A percentile compares a stretch with the other conserved stretches of the same genome.
Evolutionary conservation across 148 eudicot genomes (phyloP).

Genomic region (Rhododendron henanense): DNA sequence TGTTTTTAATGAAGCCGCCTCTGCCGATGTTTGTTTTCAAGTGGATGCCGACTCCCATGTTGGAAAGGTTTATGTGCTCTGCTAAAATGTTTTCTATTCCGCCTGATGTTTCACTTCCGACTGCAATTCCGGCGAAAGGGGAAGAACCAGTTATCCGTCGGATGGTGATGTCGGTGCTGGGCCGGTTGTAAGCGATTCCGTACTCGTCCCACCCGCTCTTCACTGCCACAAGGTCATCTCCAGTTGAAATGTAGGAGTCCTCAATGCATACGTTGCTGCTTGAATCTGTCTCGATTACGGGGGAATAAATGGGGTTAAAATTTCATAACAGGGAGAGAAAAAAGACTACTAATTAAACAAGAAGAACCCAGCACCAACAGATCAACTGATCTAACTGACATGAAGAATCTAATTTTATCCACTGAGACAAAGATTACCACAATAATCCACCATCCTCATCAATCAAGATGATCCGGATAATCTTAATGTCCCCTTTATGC

Average conservation of each 20-base stretch:
- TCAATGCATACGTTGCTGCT: constrained; percentile 90
- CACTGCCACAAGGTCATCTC: constrained; percentile 85
- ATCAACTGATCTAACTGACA: neutral
- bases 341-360: neutral
- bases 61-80: constrained; percentile 75
- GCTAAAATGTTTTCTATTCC: constrained; percentile 59
- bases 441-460: neutral
- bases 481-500: neutral
- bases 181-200: constrained; percentile 66
- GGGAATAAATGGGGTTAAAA: neutral
- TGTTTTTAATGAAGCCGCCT: constrained; percentile 75
- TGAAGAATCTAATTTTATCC: neutral
- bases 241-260: constrained; percentile 86
- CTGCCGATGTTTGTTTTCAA: constrained; percentile 85
- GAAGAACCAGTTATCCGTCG: constrained; percentile 78
- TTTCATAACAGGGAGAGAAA: neutral
- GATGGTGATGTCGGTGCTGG: constrained; percentile 72
- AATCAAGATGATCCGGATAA: neutral
- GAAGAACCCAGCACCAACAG: neutral
- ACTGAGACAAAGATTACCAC: neutral
- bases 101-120: constrained; percentile 93
- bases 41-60: constrained; percentile 78
- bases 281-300: constrained; percentile 34
- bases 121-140: constrained; percentile 79
- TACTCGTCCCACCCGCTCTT: constrained; percentile 99